Conservation (phyloP, 805 yeast genomes). For the Spathaspora passalidarum region DNA sequence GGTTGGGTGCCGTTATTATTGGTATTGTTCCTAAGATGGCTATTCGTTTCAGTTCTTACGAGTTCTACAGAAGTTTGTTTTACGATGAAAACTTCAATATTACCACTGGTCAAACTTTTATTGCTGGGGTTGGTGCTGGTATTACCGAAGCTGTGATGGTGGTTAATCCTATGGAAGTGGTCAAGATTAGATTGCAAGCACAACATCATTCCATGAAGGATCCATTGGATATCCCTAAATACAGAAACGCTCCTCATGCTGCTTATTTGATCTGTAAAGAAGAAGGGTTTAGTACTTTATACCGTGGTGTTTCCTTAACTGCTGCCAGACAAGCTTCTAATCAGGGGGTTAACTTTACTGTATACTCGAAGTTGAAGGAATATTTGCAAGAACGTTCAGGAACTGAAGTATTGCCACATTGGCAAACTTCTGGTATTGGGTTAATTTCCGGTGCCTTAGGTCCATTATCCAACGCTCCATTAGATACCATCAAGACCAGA, state of each 20-base stretch:
- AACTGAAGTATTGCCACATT: constrained; percentile 68
- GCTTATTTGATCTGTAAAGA: constrained; percentile 78
- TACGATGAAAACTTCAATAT: constrained; percentile 63
- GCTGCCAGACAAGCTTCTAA: constrained; percentile 98
- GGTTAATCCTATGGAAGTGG: constrained; percentile 97
- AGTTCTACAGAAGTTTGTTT: constrained; percentile 73
- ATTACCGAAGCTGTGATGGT: constrained; percentile 91
- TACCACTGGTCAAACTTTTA: constrained; percentile 70
- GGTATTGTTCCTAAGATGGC: constrained; percentile 99
- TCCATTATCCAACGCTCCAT: constrained; percentile 95
- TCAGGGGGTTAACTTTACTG: constrained; percentile 98
- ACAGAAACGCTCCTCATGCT: constrained; percentile 91
- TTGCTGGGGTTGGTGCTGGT: constrained; percentile 98
- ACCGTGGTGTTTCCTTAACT: constrained; percentile 92
- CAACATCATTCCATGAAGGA: constrained; percentile 89
- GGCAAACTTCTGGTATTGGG: constrained; percentile 93
- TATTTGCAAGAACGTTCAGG: constrained; percentile 61
- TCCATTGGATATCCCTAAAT: constrained; percentile 77
- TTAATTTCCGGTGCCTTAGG: constrained; percentile 95
- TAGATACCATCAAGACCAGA: constrained; percentile 95
- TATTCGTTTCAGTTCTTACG: constrained; percentile 91
- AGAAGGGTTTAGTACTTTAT: constrained; percentile 85
- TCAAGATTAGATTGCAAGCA: constrained; percentile 93
- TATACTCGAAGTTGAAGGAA: constrained; percentile 81
- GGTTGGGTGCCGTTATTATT: constrained; percentile 93